A percentile compares a stretch with the other conserved stretches of the same genome.
Evolutionary conservation across 768 basidiomycete species (phyloP).

Genomic region (Collybia sordida): DNA sequence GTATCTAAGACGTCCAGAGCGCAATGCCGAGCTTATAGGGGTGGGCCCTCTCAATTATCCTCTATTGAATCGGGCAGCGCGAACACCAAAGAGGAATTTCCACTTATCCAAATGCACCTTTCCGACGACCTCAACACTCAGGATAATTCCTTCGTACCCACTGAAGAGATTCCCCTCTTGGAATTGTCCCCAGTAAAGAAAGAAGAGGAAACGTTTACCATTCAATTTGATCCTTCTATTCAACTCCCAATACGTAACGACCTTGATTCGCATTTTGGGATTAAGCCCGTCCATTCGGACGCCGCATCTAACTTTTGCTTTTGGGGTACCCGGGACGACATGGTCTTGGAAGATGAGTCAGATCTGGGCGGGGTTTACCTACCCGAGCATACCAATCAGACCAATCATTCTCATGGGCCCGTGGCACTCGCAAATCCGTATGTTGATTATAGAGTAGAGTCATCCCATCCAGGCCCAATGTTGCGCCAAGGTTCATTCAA

Average conservation of each 20-base stretch:
- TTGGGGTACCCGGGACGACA: constrained; percentile 3
- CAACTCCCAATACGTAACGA: constrained; percentile 7
- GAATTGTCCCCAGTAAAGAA: constrained; percentile 20
- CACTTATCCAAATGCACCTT: neutral
- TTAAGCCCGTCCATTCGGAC: constrained; percentile 2
- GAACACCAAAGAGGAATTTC: neutral
- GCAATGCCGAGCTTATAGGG: constrained; percentile 2
- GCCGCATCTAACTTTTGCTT: constrained; percentile 1
- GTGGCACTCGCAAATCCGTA: constrained; percentile 4
- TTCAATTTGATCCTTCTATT: constrained; percentile 4
- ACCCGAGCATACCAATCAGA: no score
- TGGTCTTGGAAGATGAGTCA: neutral
- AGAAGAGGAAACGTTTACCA: constrained; percentile 14
- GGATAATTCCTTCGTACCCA: constrained; percentile 29
- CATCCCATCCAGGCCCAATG: no score
- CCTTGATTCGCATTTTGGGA: constrained; percentile 15
- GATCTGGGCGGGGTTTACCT: no score
- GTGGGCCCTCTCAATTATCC: neutral
- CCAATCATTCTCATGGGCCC: neutral
- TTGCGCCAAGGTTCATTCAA: no score
- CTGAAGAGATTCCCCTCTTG: constrained; percentile 32
- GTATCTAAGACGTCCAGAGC: neutral
- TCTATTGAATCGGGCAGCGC: neutral
- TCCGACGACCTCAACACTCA: neutral
- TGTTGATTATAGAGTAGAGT: no score